phyloP scores from a whole-genome alignment of 2,329 filamentous ascomycete genomes.

The Penicillium nordicum region DNA sequence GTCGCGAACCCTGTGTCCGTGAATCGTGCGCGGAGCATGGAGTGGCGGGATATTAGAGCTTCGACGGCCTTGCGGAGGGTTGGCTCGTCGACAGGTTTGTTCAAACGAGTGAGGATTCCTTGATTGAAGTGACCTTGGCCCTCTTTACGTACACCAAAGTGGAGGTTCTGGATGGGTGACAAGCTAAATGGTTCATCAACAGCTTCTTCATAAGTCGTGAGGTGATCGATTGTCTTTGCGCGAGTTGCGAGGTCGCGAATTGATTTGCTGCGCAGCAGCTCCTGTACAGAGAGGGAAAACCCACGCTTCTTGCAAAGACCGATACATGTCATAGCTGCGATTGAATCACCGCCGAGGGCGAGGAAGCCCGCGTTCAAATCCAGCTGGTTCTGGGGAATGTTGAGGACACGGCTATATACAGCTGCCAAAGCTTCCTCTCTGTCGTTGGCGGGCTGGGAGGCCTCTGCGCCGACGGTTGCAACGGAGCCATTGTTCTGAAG shows the following conservation, averaged over 20 bases:
- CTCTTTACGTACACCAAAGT: constrained; percentile 35
- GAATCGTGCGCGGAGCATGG: constrained; percentile 39
- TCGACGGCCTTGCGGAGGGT: constrained; percentile 30
- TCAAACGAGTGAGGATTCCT: constrained; percentile 35
- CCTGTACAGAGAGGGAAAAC: constrained; percentile 47
- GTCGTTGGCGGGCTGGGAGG: constrained; percentile 20
- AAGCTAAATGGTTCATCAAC: constrained; percentile 32
- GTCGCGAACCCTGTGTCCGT: constrained; percentile 15
- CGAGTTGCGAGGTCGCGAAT: constrained; percentile 38
- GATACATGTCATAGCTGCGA: constrained; percentile 51
- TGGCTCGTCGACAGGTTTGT: constrained; percentile 21
- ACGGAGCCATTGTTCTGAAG: constrained; percentile 4
- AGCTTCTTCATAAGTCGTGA: constrained; percentile 34
- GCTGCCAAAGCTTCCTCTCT: constrained; percentile 31
- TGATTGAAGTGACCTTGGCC: constrained; percentile 40
- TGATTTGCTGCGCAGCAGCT: constrained; percentile 48
- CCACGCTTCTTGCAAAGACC: constrained; percentile 47
- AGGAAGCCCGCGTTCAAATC: constrained; percentile 41
- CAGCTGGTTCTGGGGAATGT: constrained; percentile 34
- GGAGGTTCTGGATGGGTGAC: constrained; percentile 40
- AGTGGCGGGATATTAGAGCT: constrained; percentile 33
- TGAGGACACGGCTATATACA: constrained; percentile 41
- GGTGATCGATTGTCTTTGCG: constrained; percentile 30
- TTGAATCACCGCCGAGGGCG: constrained; percentile 48
- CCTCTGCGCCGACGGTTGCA: not conserved